Conservation (phyloP, 2,329 filamentous ascomycete species). For the Nothophoma quercina region DNA sequence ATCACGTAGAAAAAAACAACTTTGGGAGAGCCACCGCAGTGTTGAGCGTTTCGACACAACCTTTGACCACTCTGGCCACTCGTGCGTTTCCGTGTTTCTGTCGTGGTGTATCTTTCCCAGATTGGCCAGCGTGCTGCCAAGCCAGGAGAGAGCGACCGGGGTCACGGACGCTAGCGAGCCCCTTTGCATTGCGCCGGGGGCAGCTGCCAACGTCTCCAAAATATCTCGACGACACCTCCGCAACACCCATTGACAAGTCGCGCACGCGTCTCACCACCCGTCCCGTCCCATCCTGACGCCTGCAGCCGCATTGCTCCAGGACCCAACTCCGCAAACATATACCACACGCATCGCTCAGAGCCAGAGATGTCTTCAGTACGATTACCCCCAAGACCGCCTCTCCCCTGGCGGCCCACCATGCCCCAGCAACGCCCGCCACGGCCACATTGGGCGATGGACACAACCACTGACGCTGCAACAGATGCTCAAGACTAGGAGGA, state of each 20-base stretch:
- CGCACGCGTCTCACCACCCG: slow-evolving; percentile 23
- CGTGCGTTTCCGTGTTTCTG: slow-evolving; percentile 2
- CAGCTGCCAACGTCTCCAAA: slow-evolving; percentile 51
- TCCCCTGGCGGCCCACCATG: slow-evolving; percentile 32
- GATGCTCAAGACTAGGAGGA: slow-evolving; percentile 86
- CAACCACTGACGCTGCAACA: slow-evolving; percentile 39
- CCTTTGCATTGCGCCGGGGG: slow-evolving; percentile 49
- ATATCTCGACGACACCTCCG: slow-evolving; percentile 48
- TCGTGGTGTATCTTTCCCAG: slow-evolving; percentile 23
- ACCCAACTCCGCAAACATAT: slow-evolving; percentile 25
- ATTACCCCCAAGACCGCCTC: slow-evolving; percentile 31
- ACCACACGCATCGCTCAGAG: slow-evolving; percentile 30
- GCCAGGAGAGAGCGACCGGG: slow-evolving; percentile 44
- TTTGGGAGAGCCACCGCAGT: too few species aligned
- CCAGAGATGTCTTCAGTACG: slow-evolving; percentile 50
- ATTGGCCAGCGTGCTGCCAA: slow-evolving; percentile 34
- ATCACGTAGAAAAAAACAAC: too few species aligned
- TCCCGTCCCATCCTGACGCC: slow-evolving; percentile 32
- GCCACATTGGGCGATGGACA: slow-evolving; percentile 24
- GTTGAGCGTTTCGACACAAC: too few species aligned
- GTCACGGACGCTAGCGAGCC: slow-evolving; percentile 47
- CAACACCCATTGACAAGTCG: slow-evolving; percentile 35
- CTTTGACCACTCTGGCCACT: too few species aligned
- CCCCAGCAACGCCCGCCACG: slow-evolving; percentile 24
- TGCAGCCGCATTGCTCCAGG: slow-evolving; percentile 31